Base-by-base conservation (phyloP, 2,329 filamentous ascomycete genomes). In the Fusarium sp. region DNA sequence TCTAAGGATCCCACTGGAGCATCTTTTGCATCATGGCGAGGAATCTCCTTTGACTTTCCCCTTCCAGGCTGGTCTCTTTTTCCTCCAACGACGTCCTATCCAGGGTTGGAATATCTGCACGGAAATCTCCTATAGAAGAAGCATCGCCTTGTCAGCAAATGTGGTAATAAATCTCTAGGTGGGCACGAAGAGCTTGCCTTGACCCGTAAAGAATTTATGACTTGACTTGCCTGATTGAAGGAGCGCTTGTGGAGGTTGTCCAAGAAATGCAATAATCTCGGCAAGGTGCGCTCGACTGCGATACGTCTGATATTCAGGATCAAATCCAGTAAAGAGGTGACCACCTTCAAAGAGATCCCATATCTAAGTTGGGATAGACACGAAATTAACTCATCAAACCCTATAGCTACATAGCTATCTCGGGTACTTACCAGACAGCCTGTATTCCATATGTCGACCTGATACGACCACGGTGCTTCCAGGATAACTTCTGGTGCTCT, bases 391-490 rank as follows among this genome's bases (percentile, higher is more conserved):
- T 20, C 11, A 52, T 45, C 7, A 14, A 37, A 20, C 13, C 43
- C 18, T 25, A n/a, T 14, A 20, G 2, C 3, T 14, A 6, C 3
- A 1, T 5, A 6, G n/a, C 2, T 1, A n/a, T 10, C 30, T 52
- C 11, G 3, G n/a, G 30, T 56, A 45, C 83, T 80, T 80, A 88
- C 86, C 87, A 89, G 84, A 64, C 84, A 86, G 10, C 86, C 87
- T 5, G 83, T 81, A 66, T 87, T 88, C 87, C 87, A 90, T 62
- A 90, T 85, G 77, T 90, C 87, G 16, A 87, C 80, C 20, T 82
- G 80, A 61, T 84, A 86, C 0, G 80, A 79, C 87, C 87, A 89
- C 2, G 83, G 82, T 4, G 74, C 80, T 74, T 82, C 74, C 1
- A 89, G 66, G 6, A 89, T 87, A 10, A 89, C 86, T 68, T 90